Evolutionary conservation across 2,329 filamentous ascomycete genomes (phyloP).

Genomic region (Leptographium wingfieldii): DNA sequence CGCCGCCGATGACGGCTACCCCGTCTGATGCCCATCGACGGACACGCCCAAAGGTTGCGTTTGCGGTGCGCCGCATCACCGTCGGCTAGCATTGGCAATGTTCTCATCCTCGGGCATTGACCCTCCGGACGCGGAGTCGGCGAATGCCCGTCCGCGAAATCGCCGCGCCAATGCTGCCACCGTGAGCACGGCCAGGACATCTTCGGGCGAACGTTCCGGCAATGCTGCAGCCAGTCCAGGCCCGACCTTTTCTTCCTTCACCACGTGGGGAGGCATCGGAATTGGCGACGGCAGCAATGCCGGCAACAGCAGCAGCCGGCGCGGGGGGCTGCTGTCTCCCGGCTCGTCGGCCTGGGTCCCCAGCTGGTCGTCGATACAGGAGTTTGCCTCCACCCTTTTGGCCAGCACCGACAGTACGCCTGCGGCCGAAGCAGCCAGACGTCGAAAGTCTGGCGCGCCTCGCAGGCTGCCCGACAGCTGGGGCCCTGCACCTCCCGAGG

Average conservation of each 20-base stretch:
- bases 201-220: neutral
- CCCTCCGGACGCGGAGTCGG: constrained; percentile 27
- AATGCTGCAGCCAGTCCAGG: neutral
- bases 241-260: neutral
- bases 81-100: constrained; percentile 21
- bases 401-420: constrained; percentile 21
- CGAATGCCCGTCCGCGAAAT: constrained; percentile 35
- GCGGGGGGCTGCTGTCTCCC: neutral
- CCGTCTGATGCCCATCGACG: constrained; percentile 1
- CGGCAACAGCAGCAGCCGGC: neutral
- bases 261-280: neutral
- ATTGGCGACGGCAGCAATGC: neutral
- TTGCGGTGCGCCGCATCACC: neutral
- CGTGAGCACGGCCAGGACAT: constrained; percentile 15
- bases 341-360: constrained; percentile 28
- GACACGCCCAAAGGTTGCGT: neutral
- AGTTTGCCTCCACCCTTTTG: constrained; percentile 35
- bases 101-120: constrained; percentile 32
- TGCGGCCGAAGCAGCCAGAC: constrained; percentile 18
- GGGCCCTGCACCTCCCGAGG: constrained; percentile 36
- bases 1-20: constrained; percentile 2
- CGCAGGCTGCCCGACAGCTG: constrained; percentile 24
- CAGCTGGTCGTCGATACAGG: constrained; percentile 43
- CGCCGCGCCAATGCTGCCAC: constrained; percentile 26
- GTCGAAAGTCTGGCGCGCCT: constrained; percentile 5